Conservation (phyloP, 805 yeast species). For the Isabelozyma gotoi region DNA sequence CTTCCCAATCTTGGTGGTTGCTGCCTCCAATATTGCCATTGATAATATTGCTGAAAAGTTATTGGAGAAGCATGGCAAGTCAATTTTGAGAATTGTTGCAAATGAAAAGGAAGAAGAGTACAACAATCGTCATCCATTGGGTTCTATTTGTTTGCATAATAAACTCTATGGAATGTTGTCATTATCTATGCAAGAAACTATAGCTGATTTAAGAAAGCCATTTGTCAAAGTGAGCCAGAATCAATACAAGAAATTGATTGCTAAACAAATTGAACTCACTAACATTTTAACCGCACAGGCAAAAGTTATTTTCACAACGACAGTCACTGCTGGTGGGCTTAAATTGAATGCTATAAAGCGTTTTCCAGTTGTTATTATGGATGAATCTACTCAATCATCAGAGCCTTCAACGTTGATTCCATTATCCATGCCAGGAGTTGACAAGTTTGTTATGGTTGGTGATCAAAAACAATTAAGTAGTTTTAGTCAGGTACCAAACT, state of each 20-base stretch:
- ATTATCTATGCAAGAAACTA: slow-evolving; percentile 38
- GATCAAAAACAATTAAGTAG: slow-evolving; percentile 76
- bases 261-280: slow-evolving; percentile 43
- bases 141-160: slow-evolving; percentile 63
- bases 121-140: slow-evolving; percentile 53
- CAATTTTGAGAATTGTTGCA: slow-evolving; percentile 59
- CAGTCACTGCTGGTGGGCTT: slow-evolving; percentile 70
- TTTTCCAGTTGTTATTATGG: slow-evolving; percentile 71
- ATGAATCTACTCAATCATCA: slow-evolving; percentile 75
- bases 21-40: slow-evolving; percentile 74
- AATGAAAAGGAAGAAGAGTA: slow-evolving; percentile 63
- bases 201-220: slow-evolving; percentile 39
- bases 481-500: slow-evolving; percentile 64
- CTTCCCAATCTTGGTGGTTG: slow-evolving; percentile 68
- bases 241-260: slow-evolving; percentile 50
- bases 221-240: slow-evolving; percentile 41
- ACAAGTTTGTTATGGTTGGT: slow-evolving; percentile 69
- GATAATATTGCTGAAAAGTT: slow-evolving; percentile 75
- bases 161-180: slow-evolving; percentile 54
- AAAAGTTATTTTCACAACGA: slow-evolving; percentile 68
- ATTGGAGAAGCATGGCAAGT: slow-evolving; percentile 47
- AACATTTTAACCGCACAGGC: slow-evolving; percentile 60
- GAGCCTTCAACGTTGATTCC: slow-evolving; percentile 74
- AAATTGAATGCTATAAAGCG: slow-evolving; percentile 54
- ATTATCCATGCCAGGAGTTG: slow-evolving; percentile 64